Percentiles rank a stretch among this genome's conserved stretches.
Evolutionary conservation across 2,329 filamentous ascomycete species (phyloP).

Genomic region (Claviceps monticola): DNA sequence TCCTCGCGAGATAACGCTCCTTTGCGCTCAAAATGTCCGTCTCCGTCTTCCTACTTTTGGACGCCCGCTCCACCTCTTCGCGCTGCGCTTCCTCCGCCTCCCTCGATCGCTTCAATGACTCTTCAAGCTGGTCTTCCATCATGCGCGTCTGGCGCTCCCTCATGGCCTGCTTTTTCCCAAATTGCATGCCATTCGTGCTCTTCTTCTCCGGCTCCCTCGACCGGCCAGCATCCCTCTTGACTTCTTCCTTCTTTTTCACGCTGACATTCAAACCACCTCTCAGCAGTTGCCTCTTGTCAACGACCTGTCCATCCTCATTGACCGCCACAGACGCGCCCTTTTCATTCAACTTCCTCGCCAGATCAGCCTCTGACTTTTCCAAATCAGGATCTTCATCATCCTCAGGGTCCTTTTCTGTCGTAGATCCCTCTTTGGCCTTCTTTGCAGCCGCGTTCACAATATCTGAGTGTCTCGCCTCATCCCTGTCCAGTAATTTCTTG

Average conservation of each 20-base stretch:
- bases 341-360: slow-evolving; percentile 54
- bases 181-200: slow-evolving; percentile 26
- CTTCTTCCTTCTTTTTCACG: slow-evolving; percentile 42
- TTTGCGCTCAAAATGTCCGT: slow-evolving; percentile 63
- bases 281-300: slow-evolving; percentile 72
- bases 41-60: slow-evolving; percentile 68
- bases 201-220: slow-evolving; percentile 17
- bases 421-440: slow-evolving; percentile 27
- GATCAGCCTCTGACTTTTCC: slow-evolving; percentile 45
- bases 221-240: slow-evolving; percentile 12
- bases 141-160: slow-evolving; percentile 65
- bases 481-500: slow-evolving; percentile 55
- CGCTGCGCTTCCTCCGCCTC: slow-evolving; percentile 56
- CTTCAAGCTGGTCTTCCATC: slow-evolving; percentile 65
- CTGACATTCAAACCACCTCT: slow-evolving; percentile 62
- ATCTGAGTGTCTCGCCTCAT: slow-evolving; percentile 56
- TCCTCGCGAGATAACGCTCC: slow-evolving; percentile 67
- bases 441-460: slow-evolving; percentile 53
- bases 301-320: slow-evolving; percentile 72
- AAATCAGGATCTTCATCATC: slow-evolving; percentile 29
- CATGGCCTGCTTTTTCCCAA: slow-evolving; percentile 48
- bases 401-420: slow-evolving; percentile 8
- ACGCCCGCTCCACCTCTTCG: slow-evolving; percentile 45
- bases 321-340: slow-evolving; percentile 48
- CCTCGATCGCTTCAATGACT: slow-evolving; percentile 55